Conservation (phyloP, 805 yeast species). For the Zygosaccharomyces pseudorouxii region DNA sequence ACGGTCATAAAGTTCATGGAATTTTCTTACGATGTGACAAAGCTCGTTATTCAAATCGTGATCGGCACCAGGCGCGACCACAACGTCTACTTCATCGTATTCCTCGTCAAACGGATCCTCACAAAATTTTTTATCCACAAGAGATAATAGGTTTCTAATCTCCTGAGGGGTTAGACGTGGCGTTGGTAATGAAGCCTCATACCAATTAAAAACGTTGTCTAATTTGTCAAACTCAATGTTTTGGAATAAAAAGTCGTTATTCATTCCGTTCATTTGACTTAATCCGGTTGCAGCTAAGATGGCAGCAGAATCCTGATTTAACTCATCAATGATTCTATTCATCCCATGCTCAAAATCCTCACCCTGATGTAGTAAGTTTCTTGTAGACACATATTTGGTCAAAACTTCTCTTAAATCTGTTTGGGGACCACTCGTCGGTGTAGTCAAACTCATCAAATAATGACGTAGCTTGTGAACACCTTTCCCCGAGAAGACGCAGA, state of each 20-base stretch:
- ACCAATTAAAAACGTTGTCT: conserved; percentile 29
- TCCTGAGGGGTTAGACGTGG: conserved; percentile 20
- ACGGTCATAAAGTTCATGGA: conserved; percentile 32
- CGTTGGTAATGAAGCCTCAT: conserved; percentile 7
- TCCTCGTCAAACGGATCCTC: conserved; percentile 33
- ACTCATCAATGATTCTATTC: conserved; percentile 26
- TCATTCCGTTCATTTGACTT: conserved; percentile 29
- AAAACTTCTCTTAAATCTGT: conserved; percentile 32
- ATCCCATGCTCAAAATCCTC: conserved; percentile 31
- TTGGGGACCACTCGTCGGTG: conserved; percentile 35
- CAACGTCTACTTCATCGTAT: conserved; percentile 27
- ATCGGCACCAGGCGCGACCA: conserved; percentile 32
- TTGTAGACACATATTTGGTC: conserved; percentile 28
- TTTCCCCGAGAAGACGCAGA: conserved; percentile 90
- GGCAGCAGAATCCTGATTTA: conserved; percentile 35
- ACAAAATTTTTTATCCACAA: conserved; percentile 29
- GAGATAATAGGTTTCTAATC: conserved; percentile 17
- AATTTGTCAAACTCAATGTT: conserved; percentile 32
- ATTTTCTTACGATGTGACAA: conserved; percentile 31
- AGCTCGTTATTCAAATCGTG: conserved; percentile 29
- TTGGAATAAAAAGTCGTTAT: conserved; percentile 30
- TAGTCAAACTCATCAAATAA: conserved; percentile 47
- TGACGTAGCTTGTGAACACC: conserved; percentile 77
- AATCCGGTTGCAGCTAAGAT: conserved; percentile 34
- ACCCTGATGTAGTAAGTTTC: conserved; percentile 23